phyloP scores from a whole-genome alignment of 2,329 filamentous ascomycete genomes.

The Colletotrichum chlorophyti region DNA sequence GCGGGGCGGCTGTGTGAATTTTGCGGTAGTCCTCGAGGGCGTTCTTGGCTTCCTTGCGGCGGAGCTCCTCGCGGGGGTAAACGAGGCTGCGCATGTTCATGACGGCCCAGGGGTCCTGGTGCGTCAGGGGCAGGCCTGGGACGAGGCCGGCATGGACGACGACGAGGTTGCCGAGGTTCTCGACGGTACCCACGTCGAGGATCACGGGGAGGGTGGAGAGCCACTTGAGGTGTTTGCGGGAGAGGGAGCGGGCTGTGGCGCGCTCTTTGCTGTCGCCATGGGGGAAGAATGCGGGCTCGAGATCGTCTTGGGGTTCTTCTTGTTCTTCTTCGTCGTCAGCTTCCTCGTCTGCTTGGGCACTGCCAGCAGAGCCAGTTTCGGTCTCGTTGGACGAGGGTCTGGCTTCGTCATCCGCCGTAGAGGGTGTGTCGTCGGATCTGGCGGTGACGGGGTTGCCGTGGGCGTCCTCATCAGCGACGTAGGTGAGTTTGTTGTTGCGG shows the following conservation, averaged over 20 bases:
- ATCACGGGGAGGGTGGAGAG: conserved; percentile 79
- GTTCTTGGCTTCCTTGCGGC: conserved; percentile 42
- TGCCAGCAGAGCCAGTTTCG: conserved; percentile 34
- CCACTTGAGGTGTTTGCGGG: conserved; percentile 69
- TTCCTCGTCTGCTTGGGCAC: conserved; percentile 19
- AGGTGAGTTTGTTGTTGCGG: conserved; percentile 44
- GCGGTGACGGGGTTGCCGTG: conserved; percentile 32
- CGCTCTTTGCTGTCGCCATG: conserved; percentile 51
- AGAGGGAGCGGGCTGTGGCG: conserved; percentile 61
- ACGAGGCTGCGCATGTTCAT: conserved; percentile 93
- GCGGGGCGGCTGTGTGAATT: conserved; percentile 24
- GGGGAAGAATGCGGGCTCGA: conserved; percentile 33
- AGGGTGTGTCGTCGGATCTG: conserved; percentile 37
- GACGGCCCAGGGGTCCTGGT: conserved; percentile 78
- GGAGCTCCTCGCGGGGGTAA: conserved; percentile 50
- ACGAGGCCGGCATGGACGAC: conserved; percentile 89
- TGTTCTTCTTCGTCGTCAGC: conserved; percentile 28
- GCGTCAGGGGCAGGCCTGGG: conserved; percentile 72
- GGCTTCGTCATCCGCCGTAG: conserved; percentile 35
- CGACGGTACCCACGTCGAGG: conserved; percentile 70
- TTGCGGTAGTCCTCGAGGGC: conserved; percentile 24
- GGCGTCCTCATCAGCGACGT: conserved; percentile 31
- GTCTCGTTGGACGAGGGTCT: not conserved
- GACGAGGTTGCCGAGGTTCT: conserved; percentile 57
- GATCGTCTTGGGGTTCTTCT: conserved; percentile 21